These are phyloP conservation scores for Lachancea sp. DNA, from an alignment of 805 yeast species.

Conservation along the genomic window DNA sequence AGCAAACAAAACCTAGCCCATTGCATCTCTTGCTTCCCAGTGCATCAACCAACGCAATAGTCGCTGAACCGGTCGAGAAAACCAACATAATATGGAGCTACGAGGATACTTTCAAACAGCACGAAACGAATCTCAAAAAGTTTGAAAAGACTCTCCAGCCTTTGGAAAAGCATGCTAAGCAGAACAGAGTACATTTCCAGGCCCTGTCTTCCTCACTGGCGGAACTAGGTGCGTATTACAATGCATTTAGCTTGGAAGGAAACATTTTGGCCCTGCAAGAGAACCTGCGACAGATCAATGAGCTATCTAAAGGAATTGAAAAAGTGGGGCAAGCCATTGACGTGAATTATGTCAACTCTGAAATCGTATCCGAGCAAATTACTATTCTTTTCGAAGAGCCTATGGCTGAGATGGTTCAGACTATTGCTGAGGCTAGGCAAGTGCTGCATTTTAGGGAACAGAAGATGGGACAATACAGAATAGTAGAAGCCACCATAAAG, in stretches of 20 bases:
- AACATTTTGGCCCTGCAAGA: conserved; percentile 55
- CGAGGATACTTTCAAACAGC: conserved; percentile 36
- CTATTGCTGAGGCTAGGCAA: conserved; percentile 31
- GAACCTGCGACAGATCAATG: conserved; percentile 23
- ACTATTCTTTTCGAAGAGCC: conserved; percentile 36
- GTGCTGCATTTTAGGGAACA: conserved; percentile 56
- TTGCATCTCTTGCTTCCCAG: conserved; percentile 58
- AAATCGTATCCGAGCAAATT: conserved; percentile 38
- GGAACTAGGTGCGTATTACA: conserved; percentile 68
- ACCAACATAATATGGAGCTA: conserved; percentile 26
- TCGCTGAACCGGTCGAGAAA: conserved; percentile 10
- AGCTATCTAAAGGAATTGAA: conserved; percentile 54
- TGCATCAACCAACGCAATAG: conserved; percentile 44
- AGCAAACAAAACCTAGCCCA: conserved; percentile 50
- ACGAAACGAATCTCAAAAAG: conserved; percentile 32
- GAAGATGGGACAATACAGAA: conserved; percentile 46
- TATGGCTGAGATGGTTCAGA: conserved; percentile 31
- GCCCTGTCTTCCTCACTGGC: conserved; percentile 61
- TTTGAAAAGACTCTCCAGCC: conserved; percentile 25
- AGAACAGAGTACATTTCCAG: conserved; percentile 34
- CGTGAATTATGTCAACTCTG: conserved; percentile 50
- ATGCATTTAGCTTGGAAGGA: conserved; percentile 52
- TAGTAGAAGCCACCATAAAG: conserved; percentile 36
- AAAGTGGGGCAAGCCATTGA: conserved; percentile 84
- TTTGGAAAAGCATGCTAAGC: conserved; percentile 25